A percentile compares a stretch with the other conserved stretches of the same genome.
phyloP scores from a whole-genome alignment of 2,329 filamentous ascomycete genomes.

The Exophiala sp. region DNA sequence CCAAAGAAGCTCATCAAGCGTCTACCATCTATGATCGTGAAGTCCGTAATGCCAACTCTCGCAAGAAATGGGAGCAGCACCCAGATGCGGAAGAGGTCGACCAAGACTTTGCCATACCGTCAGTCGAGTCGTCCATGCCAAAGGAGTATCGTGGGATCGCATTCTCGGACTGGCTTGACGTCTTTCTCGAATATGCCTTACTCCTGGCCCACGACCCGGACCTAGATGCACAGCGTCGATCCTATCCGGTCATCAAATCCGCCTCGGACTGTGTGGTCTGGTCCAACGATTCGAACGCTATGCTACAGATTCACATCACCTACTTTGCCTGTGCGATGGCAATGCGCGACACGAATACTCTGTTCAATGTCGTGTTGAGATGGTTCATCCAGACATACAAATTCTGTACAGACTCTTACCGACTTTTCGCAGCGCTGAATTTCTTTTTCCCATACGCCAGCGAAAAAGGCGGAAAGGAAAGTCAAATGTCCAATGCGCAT shows the following conservation, averaged over 20 bases:
- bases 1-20: conserved; percentile 47
- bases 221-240: conserved; percentile 60
- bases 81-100: conserved; percentile 4
- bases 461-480: conserved; percentile 41
- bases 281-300: conserved; percentile 63
- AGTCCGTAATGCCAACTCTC: conserved; percentile 36
- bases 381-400: conserved; percentile 81
- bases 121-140: conserved; percentile 15
- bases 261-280: conserved; percentile 80
- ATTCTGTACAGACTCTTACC: conserved; percentile 76
- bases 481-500: conserved; percentile 35
- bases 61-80: conserved; percentile 6
- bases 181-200: conserved; percentile 85
- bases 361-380: conserved; percentile 65
- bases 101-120: conserved; percentile 15
- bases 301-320: conserved; percentile 70
- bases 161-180: conserved; percentile 81
- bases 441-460: conserved; percentile 61
- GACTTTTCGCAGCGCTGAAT: conserved; percentile 76
- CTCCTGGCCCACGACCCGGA: conserved; percentile 63
- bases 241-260: conserved; percentile 73
- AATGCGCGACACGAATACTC: conserved; percentile 72
- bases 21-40: conserved; percentile 48
- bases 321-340: conserved; percentile 81
- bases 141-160: conserved; percentile 68